Evolutionary conservation across 768 basidiomycete genomes (phyloP).

Genomic region (Phallus indusiatus): DNA sequence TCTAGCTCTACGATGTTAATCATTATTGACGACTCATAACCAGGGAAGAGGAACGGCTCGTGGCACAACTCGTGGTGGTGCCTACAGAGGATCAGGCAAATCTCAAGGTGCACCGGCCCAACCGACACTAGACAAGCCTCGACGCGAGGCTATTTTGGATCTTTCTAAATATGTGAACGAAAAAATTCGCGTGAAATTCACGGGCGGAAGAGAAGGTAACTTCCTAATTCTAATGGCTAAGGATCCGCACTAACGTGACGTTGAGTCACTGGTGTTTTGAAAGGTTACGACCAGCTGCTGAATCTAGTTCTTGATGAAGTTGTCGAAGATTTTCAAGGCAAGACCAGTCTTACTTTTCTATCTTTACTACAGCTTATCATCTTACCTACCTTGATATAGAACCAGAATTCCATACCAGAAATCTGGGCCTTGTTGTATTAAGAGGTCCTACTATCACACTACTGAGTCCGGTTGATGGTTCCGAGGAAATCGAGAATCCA

Average conservation of each 20-base stretch:
- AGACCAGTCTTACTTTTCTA: constrained; percentile 12
- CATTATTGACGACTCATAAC: constrained; percentile 26
- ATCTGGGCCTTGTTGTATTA: constrained; percentile 79
- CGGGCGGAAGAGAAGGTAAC: constrained; percentile 91
- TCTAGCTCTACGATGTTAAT: constrained; percentile 1
- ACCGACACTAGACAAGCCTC: constrained; percentile 62
- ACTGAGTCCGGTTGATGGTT: constrained; percentile 90
- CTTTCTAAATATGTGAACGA: constrained; percentile 91
- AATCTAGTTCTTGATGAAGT: constrained; percentile 98
- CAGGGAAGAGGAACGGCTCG: constrained; percentile 54
- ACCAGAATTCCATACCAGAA: constrained; percentile 51
- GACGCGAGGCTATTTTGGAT: constrained; percentile 91
- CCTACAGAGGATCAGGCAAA: constrained; percentile 32
- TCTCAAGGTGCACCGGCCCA: constrained; percentile 42
- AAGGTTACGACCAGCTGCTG: constrained; percentile 92
- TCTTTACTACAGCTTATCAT: constrained; percentile 9
- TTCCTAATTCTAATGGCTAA: constrained; percentile 5
- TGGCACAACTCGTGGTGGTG: constrained; percentile 30
- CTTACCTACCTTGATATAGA: constrained; percentile 31
- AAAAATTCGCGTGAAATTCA: constrained; percentile 90
- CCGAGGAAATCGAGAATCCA: constrained; percentile 88
- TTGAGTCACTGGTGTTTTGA: constrained; percentile 81
- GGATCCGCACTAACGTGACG: neutral
- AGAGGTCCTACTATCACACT: constrained; percentile 92
- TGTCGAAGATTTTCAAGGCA: constrained; percentile 69